phyloP scores from a whole-genome alignment of 805 yeast species.

The Ascoidea rubescens region DNA sequence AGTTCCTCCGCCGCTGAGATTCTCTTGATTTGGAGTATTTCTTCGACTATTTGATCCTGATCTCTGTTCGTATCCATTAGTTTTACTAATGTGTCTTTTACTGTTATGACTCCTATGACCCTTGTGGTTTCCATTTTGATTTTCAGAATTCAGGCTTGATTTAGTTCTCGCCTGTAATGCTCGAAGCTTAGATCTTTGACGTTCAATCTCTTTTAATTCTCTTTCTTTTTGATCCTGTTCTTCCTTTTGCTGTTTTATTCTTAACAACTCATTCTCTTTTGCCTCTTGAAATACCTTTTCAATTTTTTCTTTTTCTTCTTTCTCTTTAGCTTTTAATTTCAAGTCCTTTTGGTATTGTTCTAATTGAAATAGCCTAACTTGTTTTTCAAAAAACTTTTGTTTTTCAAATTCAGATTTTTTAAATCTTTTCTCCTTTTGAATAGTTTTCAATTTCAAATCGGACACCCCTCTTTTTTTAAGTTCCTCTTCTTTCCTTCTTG shows the following conservation, averaged over 20 bases:
- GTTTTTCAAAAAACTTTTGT: constrained; percentile 11
- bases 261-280: constrained; percentile 16
- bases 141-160: too few relatives aligned
- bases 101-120: constrained; percentile 20
- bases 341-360: constrained; percentile 16
- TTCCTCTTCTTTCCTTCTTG: constrained; percentile 16
- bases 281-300: too few relatives aligned
- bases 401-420: constrained; percentile 1
- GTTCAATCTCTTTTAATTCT: too few relatives aligned
- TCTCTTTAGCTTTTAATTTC: constrained; percentile 17
- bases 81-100: constrained; percentile 17
- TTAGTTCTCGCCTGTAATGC: too few relatives aligned
- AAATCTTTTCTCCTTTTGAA: background rate
- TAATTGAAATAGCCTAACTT: constrained; percentile 17
- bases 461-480: constrained; percentile 20
- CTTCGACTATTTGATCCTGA: constrained; percentile 9
- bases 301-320: constrained; percentile 17
- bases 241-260: constrained; percentile 15
- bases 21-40: constrained; percentile 2
- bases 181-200: too few relatives aligned
- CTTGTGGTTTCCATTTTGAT: constrained; percentile 5
- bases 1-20: background rate
- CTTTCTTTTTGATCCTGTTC: constrained; percentile 11
- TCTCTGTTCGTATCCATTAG: constrained; percentile 14
- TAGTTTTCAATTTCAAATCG: background rate